Evolutionary conservation across 352 stramenopile species (phyloP).

Genomic region (Phytophthora capsici): DNA sequence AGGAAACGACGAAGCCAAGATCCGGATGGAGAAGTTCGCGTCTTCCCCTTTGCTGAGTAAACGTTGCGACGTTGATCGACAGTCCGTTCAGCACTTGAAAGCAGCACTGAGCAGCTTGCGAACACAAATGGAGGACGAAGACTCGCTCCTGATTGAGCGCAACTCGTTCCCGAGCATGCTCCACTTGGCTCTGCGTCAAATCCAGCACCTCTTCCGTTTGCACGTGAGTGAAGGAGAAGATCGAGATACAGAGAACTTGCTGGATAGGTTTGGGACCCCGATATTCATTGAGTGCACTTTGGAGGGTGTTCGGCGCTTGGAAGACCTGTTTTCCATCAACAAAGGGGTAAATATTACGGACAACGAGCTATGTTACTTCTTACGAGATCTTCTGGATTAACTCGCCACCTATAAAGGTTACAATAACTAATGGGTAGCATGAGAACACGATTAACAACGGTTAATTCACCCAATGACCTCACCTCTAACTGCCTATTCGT

Average conservation of each 20-base stretch:
- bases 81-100: slow-evolving; percentile 38
- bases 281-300: slow-evolving; percentile 56
- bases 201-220: slow-evolving; percentile 52
- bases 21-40: slow-evolving; percentile 56
- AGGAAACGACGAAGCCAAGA: slow-evolving; percentile 27
- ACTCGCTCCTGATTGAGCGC: slow-evolving; percentile 61
- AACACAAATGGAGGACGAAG: slow-evolving; percentile 69
- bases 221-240: not conserved
- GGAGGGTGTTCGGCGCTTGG: slow-evolving; percentile 51
- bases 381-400: slow-evolving; percentile 70
- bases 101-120: slow-evolving; percentile 50
- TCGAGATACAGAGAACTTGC: slow-evolving; percentile 5
- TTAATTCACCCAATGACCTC: not conserved
- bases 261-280: slow-evolving; percentile 56
- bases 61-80: slow-evolving; percentile 37
- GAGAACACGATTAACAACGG: not conserved
- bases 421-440: slow-evolving; percentile 2
- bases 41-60: slow-evolving; percentile 62
- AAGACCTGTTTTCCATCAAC: slow-evolving; percentile 57
- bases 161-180: slow-evolving; percentile 39
- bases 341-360: slow-evolving; percentile 49
- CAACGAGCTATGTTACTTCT: slow-evolving; percentile 75
- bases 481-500: slow-evolving; percentile 48
- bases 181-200: slow-evolving; percentile 28
- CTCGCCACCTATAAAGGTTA: not conserved